Conservation (phyloP, 164 flowering plant species). For the Dillenia suffruticosa region DNA sequence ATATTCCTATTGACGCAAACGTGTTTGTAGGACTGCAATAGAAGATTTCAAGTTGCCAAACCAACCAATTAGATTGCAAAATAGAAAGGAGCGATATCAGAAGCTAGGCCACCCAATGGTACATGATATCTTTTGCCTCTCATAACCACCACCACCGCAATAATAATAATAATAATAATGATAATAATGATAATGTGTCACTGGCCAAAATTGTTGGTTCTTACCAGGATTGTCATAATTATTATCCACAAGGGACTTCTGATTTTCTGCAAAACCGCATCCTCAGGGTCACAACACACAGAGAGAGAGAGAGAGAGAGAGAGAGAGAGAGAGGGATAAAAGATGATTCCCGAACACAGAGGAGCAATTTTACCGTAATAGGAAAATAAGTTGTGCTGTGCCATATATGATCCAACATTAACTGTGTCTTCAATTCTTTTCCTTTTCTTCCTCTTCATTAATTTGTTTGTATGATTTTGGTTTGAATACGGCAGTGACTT, state of each 20-base stretch:
- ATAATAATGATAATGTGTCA: no score
- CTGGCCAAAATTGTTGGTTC: neutral
- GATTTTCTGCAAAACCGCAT: conserved; percentile 55
- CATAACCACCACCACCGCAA: no score
- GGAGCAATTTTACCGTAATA: conserved; percentile 51
- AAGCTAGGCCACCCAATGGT: no score
- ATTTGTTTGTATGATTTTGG: conserved; percentile 24
- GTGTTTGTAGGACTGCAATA: no score
- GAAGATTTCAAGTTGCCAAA: no score
- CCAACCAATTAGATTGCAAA: no score
- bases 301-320: no score
- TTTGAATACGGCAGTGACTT: conserved; percentile 52
- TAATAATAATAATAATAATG: no score
- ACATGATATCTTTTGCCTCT: no score
- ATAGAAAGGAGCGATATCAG: no score
- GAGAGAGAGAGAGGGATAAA: no score
- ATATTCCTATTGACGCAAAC: no score
- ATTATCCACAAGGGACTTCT: conserved; percentile 43
- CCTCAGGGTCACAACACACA: neutral
- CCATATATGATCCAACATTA: conserved; percentile 55
- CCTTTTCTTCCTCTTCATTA: conserved; percentile 70
- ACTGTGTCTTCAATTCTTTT: conserved; percentile 60
- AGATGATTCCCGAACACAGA: neutral
- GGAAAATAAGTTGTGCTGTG: conserved; percentile 70
- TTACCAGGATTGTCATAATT: conserved; percentile 57